Conservation (phyloP, 768 basidiomycete genomes). For the Auricularia sp. region DNA sequence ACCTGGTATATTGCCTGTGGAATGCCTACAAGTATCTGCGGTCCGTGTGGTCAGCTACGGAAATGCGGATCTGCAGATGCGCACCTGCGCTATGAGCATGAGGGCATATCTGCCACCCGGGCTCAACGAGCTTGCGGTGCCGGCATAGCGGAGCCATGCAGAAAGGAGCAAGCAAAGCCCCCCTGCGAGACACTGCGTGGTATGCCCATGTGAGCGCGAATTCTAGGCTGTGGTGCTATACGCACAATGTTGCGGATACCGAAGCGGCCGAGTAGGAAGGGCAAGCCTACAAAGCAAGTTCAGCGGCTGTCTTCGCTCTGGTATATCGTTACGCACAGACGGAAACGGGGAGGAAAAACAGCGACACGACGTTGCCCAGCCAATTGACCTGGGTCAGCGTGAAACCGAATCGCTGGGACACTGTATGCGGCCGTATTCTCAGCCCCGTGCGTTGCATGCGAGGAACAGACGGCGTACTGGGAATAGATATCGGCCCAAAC, state of each 20-base stretch:
- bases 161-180: conserved; percentile 44
- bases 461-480: conserved; percentile 32
- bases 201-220: neutral
- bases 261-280: conserved; percentile 44
- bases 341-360: conserved; percentile 53
- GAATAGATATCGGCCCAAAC: conserved; percentile 75
- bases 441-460: neutral
- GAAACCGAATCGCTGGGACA: conserved; percentile 53
- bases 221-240: conserved; percentile 5
- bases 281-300: conserved; percentile 15
- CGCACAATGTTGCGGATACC: conserved; percentile 56
- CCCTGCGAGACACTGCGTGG: conserved; percentile 49
- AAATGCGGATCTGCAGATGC: neutral
- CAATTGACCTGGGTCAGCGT: conserved; percentile 67
- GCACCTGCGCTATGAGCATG: conserved; percentile 61
- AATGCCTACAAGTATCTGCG: conserved; percentile 49
- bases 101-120: conserved; percentile 48
- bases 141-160: conserved; percentile 70
- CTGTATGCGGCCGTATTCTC: conserved; percentile 23
- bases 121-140: conserved; percentile 46
- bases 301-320: neutral
- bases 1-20: conserved; percentile 69
- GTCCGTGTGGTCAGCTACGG: neutral
- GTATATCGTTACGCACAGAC: conserved; percentile 26
- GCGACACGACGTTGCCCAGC: conserved; percentile 60